Evolutionary conservation across 2,329 filamentous ascomycete species (phyloP).

Genomic region (Talaromyces sp.): DNA sequence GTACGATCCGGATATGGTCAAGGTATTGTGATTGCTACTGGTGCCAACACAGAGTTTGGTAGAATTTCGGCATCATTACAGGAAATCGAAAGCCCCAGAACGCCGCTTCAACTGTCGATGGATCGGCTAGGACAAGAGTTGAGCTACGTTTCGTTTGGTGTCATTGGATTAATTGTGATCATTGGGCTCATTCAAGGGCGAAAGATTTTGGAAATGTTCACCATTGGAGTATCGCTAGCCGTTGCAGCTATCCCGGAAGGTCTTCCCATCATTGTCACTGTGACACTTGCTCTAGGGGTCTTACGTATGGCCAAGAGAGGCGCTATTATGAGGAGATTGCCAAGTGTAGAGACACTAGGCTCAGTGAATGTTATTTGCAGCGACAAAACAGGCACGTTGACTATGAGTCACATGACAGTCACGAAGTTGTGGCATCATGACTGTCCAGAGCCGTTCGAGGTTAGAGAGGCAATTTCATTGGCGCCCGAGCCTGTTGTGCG

Average conservation of each 20-base stretch:
- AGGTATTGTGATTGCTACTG: slow-evolving; percentile 95
- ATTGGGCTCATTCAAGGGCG: slow-evolving; percentile 89
- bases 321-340: slow-evolving; percentile 91
- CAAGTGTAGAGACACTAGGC: slow-evolving; percentile 93
- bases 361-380: slow-evolving; percentile 99
- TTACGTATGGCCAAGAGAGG: slow-evolving; percentile 93
- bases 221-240: slow-evolving; percentile 92
- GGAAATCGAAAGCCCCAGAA: slow-evolving; percentile 91
- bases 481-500: slow-evolving; percentile 70
- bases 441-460: slow-evolving; percentile 54
- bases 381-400: slow-evolving; percentile 95
- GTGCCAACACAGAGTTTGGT: slow-evolving; percentile 89
- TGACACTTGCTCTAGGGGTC: slow-evolving; percentile 90
- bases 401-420: slow-evolving; percentile 97
- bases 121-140: slow-evolving; percentile 94
- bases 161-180: slow-evolving; percentile 89
- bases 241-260: slow-evolving; percentile 96
- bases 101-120: slow-evolving; percentile 93
- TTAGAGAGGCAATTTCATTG: slow-evolving; percentile 52
- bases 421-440: slow-evolving; percentile 97
- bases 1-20: slow-evolving; percentile 94
- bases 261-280: slow-evolving; percentile 95
- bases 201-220: slow-evolving; percentile 88
- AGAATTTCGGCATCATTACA: slow-evolving; percentile 92
- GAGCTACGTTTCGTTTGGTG: slow-evolving; percentile 92